phyloP scores from a whole-genome alignment of 2,329 filamentous ascomycete species.

The Cytospora paraplurivora region DNA sequence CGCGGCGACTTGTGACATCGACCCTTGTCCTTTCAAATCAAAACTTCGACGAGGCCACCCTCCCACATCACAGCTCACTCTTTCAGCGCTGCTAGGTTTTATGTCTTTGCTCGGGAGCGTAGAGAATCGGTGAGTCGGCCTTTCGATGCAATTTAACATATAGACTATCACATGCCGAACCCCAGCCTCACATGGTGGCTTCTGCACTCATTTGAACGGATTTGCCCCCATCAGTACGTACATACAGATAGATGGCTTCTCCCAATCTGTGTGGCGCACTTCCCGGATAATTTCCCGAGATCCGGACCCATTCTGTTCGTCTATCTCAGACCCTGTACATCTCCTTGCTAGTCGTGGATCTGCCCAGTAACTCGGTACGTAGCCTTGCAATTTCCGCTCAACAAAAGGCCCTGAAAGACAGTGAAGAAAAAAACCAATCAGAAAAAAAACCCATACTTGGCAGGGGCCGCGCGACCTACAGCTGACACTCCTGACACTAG shows the following conservation, averaged over 20 bases:
- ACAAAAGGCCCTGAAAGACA: slow-evolving; percentile 6
- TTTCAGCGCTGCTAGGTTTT: neutral
- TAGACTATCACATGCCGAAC: slow-evolving; percentile 3
- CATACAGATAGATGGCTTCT: neutral
- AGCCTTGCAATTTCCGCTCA: neutral
- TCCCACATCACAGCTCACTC: neutral
- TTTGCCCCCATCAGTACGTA: neutral
- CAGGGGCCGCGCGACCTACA: slow-evolving; percentile 7
- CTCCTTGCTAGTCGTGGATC: neutral
- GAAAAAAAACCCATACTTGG: neutral
- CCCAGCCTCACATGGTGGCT: slow-evolving; percentile 7
- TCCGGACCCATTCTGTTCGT: neutral
- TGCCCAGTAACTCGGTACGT: neutral
- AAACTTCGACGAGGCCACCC: slow-evolving; percentile 3
- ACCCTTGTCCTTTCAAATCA: slow-evolving; percentile 13
- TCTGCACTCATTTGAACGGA: neutral
- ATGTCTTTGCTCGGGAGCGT: neutral
- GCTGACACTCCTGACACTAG: slow-evolving; percentile 6
- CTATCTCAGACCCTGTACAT: slow-evolving; percentile 8
- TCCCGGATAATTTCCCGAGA: neutral
- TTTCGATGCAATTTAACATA: slow-evolving; percentile 9
- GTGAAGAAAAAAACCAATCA: too few relatives aligned
- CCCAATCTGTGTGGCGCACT: slow-evolving; percentile 2
- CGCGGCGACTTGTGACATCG: neutral
- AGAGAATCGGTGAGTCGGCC: slow-evolving; percentile 10